Evolutionary conservation across 2,329 filamentous ascomycete genomes (phyloP).

Genomic region (Lachnum nothofagi): DNA sequence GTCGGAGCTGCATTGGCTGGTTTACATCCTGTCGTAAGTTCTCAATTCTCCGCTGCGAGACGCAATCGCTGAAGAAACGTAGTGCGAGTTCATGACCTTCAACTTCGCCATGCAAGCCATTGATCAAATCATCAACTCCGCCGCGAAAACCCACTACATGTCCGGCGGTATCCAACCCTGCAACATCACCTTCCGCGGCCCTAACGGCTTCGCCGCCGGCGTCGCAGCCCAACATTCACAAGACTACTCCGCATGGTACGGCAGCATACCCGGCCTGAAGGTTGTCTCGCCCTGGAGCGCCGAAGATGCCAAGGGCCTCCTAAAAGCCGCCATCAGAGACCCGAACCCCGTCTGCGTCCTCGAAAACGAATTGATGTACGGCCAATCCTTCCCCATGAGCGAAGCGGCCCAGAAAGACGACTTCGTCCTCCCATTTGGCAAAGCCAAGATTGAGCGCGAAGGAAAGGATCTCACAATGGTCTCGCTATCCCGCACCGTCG

Average conservation of each 20-base stretch:
- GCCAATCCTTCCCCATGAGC: constrained; percentile 93
- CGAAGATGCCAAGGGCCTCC: constrained; percentile 94
- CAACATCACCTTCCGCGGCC: constrained; percentile 98
- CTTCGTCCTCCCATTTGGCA: constrained; percentile 95
- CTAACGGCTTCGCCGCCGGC: constrained; percentile 95
- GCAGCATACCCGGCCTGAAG: constrained; percentile 94
- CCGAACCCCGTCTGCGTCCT: constrained; percentile 93
- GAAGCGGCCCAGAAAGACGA: constrained; percentile 93
- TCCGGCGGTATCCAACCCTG: constrained; percentile 98
- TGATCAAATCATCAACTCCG: constrained; percentile 99
- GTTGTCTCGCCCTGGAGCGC: constrained; percentile 94
- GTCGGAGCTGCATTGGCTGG: constrained; percentile 93
- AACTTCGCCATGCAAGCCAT: constrained; percentile 99
- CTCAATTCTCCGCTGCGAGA: constrained; percentile 9
- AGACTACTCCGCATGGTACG: constrained; percentile 98
- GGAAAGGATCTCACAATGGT: constrained; percentile 97
- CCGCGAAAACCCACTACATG: constrained; percentile 99
- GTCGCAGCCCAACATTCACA: constrained; percentile 98
- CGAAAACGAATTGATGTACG: constrained; percentile 88
- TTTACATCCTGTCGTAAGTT: constrained; percentile 82
- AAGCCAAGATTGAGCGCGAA: constrained; percentile 96
- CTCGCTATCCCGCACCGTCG: constrained; percentile 88
- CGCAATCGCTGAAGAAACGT: constrained; percentile 17
- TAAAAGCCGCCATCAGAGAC: constrained; percentile 97
- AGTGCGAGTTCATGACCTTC: constrained; percentile 99